phyloP scores from a whole-genome alignment of 2,329 filamentous ascomycete species.

The Aureobasidium sp. region DNA sequence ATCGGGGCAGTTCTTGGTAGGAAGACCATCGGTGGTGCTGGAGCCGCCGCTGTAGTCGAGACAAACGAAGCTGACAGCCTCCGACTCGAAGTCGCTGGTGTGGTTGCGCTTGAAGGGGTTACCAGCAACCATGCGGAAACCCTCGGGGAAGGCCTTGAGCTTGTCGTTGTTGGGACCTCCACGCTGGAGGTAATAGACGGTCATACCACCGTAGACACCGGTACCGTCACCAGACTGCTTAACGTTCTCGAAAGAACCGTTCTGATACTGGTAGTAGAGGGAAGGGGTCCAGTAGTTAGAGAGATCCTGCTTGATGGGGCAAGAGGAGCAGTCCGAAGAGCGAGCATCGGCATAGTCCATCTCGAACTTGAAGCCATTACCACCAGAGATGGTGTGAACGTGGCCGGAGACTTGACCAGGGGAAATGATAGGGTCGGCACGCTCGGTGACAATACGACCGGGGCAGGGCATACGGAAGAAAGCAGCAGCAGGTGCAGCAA shows the following conservation, averaged over 20 bases:
- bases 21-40: conserved; percentile 49
- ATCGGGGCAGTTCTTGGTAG: conserved; percentile 59
- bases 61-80: conserved; percentile 51
- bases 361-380: conserved; percentile 55
- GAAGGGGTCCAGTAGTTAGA: conserved; percentile 70
- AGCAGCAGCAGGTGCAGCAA: conserved; percentile 43
- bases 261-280: conserved; percentile 57
- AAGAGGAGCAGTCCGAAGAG: conserved; percentile 60
- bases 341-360: conserved; percentile 53
- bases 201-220: conserved; percentile 48
- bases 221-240: conserved; percentile 43
- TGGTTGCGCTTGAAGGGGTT: conserved; percentile 49
- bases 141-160: conserved; percentile 60
- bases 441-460: conserved; percentile 51
- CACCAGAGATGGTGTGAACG: conserved; percentile 62
- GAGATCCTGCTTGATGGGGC: conserved; percentile 58
- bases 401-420: conserved; percentile 53
- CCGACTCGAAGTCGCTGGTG: conserved; percentile 42
- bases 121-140: conserved; percentile 62
- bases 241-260: conserved; percentile 52
- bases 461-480: conserved; percentile 64
- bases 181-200: conserved; percentile 61
- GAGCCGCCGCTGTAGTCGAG: conserved; percentile 38
- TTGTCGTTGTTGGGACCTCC: conserved; percentile 50
- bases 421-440: conserved; percentile 58